Evolutionary conservation across 768 basidiomycete genomes (phyloP).

Genomic region (Tephrocybe sp.): DNA sequence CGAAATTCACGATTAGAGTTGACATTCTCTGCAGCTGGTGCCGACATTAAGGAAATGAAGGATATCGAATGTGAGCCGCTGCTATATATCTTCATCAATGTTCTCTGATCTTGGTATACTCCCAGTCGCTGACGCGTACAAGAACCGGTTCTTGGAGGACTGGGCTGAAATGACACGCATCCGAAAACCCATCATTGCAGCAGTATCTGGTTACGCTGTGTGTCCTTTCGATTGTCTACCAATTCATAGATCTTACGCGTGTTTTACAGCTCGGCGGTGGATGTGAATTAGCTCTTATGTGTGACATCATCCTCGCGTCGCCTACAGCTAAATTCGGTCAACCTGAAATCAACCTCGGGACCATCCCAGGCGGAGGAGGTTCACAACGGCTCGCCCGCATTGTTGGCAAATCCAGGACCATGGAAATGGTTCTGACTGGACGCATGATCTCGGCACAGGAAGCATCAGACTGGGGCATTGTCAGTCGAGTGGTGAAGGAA

Average conservation of each 20-base stretch:
- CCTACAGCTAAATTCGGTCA: constrained; percentile 92
- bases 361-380: constrained; percentile 94
- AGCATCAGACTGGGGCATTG: constrained; percentile 86
- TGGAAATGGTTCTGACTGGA: constrained; percentile 94
- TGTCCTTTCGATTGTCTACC: constrained; percentile 27
- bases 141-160: constrained; percentile 78
- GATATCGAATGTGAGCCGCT: constrained; percentile 78
- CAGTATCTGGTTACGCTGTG: constrained; percentile 93
- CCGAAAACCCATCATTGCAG: constrained; percentile 93
- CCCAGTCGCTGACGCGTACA: constrained; percentile 84
- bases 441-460: constrained; percentile 78
- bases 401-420: constrained; percentile 90
- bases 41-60: constrained; percentile 99
- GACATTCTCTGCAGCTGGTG: constrained; percentile 63
- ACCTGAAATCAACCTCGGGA: constrained; percentile 94
- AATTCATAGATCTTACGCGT: background rate
- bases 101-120: background rate
- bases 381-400: constrained; percentile 86
- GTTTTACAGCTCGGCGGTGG: constrained; percentile 85
- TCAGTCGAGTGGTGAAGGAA: constrained; percentile 76
- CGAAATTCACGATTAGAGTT: background rate
- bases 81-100: background rate
- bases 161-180: constrained; percentile 77
- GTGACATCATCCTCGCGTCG: constrained; percentile 92
- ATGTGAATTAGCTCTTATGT: constrained; percentile 95